Evolutionary conservation across 805 yeast genomes (phyloP), one percentile per base, ranked within the genome.

Genomic region (Kodamaea lidongshanica): DNA sequence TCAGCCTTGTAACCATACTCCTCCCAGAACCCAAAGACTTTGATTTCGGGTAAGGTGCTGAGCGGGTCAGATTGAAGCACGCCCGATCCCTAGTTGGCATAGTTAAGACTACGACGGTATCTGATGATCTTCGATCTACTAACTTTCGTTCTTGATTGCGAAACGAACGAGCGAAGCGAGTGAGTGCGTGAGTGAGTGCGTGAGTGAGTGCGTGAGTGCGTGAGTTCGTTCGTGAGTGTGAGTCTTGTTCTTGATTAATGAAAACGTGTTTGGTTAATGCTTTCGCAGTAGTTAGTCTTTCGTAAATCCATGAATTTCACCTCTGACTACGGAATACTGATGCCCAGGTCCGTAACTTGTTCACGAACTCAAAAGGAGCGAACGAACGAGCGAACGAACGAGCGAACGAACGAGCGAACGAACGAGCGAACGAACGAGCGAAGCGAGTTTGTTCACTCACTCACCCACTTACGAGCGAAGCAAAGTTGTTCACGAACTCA

Each of bases 91-190:
- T 56, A 58, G 65, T 58, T 65, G 64, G 66, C 65, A 60, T 60
- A 59, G 64, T 50, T 51, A 48, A 52, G 57, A 52, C 56, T 52
- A 24, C 58, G 63, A 58, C 65, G 64, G 65, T 59, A 56, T 58
- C 65, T 59, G 62, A 58, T 57, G 64, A 57, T 58, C 65, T 58
- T 58, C 62, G 65, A 58, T 58, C 65, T 65, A 63, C 65, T 58
- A 58, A 57, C 64, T 59, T 58, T 58, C 63, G 64, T 59, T 59
- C 65, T 58, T n/a, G n/a, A n/a, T n/a, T n/a, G n/a, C n/a, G n/a
- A n/a, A n/a, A n/a, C n/a, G n/a, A n/a, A n/a, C n/a, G n/a, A n/a
- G n/a, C n/a, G n/a, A n/a, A n/a, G n/a, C n/a, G n/a, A n/a, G n/a
- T n/a, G n/a, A n/a, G n/a, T n/a, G n/a, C n/a, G n/a, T n/a, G n/a